Base-by-base conservation (phyloP, 257 asterid species). In the Leptodermis oblonga region DNA sequence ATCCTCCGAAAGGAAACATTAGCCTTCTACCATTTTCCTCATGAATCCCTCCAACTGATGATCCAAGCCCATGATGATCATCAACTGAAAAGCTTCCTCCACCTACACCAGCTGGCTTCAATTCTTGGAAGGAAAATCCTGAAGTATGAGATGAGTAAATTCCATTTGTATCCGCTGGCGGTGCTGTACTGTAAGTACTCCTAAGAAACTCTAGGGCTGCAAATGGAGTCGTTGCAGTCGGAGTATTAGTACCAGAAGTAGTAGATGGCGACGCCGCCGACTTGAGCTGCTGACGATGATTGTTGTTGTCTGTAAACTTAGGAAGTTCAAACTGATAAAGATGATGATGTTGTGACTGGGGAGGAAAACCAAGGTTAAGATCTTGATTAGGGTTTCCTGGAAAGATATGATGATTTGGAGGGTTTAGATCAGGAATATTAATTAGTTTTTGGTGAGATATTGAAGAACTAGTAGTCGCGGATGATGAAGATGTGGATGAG, bases 61-160 rank as follows among this genome's bases (percentile, higher is more conserved):
- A 12, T 78, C 78, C 85, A 15, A 69, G 34, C 69, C 76, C 77
- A 46, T 66, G 53, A 64, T 45, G 59, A 52, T 7, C 31, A 0
- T 81, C 85, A 12, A 76, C 58, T 41, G 87, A 77, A 60, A 83
- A 82, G 25, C 78, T 67, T 39, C 77, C 83, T 8, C 73, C 58
- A 1, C 65, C 65, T n/a, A n/a, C n/a, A 0, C 4, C 23, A 17
- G 85, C 65, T 18, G 91, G 86, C 76, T 90, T 90, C 81, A 83
- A 73, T 33, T 90, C 95, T 73, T 85, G 93, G 54, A 88, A 86
- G 0, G 79, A 75, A 52, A 87, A 86, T n/a, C 83, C 81, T 23
- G 90, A 51, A 14, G 31, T 54, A 25, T 23, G 1, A 15, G 66
- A 9, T 11, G 41, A 74, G 59, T 81, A 81, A 34, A 79, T 34